Conservation (phyloP, 2,329 filamentous ascomycete species). For the Cryphonectria radicalis region DNA sequence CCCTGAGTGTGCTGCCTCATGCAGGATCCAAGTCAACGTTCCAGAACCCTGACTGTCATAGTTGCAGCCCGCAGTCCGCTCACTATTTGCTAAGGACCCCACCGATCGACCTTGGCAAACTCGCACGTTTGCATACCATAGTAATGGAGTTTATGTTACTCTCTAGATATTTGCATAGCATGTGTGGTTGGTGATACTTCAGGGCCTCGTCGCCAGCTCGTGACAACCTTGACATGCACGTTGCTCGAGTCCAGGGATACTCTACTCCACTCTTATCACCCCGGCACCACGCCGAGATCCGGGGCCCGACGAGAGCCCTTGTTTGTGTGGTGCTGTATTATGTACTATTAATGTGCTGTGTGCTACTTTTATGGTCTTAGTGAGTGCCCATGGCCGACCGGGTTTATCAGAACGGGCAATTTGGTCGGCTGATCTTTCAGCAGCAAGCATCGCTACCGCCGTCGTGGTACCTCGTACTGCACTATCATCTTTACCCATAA, state of each 20-base stretch:
- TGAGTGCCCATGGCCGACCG: neutral
- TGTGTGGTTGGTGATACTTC: neutral
- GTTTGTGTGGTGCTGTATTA: neutral
- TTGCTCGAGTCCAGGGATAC: neutral
- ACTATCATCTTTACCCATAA: neutral
- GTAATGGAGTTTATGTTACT: neutral
- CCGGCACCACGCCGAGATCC: constrained; percentile 1
- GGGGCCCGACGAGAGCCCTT: neutral
- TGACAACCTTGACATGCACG: neutral
- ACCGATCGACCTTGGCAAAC: neutral
- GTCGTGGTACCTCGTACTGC: neutral
- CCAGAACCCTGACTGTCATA: neutral
- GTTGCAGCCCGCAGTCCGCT: neutral
- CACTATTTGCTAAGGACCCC: neutral
- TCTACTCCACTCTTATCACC: constrained; percentile 1
- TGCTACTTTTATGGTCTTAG: neutral
- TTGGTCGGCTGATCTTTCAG: neutral
- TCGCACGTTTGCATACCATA: neutral
- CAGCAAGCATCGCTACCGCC: neutral
- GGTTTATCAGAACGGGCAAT: constrained; percentile 6
- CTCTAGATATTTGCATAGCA: neutral
- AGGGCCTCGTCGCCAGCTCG: neutral
- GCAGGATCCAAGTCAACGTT: neutral
- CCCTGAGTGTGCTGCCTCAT: neutral
- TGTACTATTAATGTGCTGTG: neutral